Percentiles rank a stretch among this genome's conserved stretches.
Conservation (phyloP, 2,329 filamentous ascomycete genomes). For the Fusarium avenaceum region DNA sequence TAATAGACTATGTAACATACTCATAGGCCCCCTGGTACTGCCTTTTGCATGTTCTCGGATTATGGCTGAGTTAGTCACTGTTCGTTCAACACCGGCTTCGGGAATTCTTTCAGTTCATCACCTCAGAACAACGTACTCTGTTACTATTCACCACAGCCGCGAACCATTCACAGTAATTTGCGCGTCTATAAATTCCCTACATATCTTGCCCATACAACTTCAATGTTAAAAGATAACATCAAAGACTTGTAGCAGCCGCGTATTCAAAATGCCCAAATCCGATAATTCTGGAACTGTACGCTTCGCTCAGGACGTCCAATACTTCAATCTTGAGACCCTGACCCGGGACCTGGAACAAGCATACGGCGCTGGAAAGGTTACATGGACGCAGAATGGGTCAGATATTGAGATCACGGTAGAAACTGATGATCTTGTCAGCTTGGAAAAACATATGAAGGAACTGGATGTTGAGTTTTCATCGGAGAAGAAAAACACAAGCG, state of each 20-base stretch:
- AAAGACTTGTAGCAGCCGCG: not conserved
- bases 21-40: too few relatives aligned
- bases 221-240: not conserved
- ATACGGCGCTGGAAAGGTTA: not conserved
- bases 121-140: not conserved
- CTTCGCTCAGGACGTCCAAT: not conserved
- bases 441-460: not conserved
- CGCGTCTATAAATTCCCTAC: not conserved
- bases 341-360: not conserved
- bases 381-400: not conserved
- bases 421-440: not conserved
- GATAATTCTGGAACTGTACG: not conserved
- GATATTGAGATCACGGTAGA: not conserved
- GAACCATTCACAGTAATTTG: not conserved
- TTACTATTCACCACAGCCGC: not conserved
- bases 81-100: too few relatives aligned
- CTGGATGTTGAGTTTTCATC: not conserved
- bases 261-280: not conserved
- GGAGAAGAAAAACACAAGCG: not conserved
- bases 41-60: not conserved
- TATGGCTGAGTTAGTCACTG: not conserved
- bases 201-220: not conserved
- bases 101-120: too few relatives aligned
- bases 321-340: not conserved
- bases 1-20: not conserved